These are phyloP conservation scores for Endocalyx cinctus DNA, from an alignment of 2,329 filamentous ascomycete genomes.

Conservation along the genomic window DNA sequence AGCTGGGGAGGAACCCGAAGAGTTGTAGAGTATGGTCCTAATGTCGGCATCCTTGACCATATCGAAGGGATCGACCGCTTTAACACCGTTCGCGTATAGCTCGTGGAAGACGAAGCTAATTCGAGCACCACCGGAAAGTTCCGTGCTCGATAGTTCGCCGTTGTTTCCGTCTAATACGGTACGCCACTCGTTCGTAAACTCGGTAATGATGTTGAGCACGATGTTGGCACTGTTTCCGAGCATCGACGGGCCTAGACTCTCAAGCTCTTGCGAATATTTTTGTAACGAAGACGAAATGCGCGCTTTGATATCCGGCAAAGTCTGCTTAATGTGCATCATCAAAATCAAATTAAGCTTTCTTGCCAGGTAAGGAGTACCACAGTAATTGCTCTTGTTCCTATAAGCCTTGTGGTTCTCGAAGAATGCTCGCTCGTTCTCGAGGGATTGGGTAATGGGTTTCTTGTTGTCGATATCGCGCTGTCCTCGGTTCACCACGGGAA, in stretches of 20 bases:
- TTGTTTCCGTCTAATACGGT: conserved; percentile 96
- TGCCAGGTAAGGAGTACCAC: conserved; percentile 93
- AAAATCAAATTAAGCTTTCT: conserved; percentile 96
- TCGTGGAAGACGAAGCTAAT: conserved; percentile 99
- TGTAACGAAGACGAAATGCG: conserved; percentile 90
- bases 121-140: conserved; percentile 92
- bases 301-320: conserved; percentile 95
- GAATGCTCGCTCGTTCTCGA: conserved; percentile 93
- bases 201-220: conserved; percentile 96
- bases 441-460: conserved; percentile 83
- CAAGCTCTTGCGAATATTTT: conserved; percentile 82
- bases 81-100: conserved; percentile 93
- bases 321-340: conserved; percentile 99
- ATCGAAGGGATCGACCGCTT: conserved; percentile 96
- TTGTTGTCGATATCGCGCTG: conserved; percentile 99
- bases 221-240: conserved; percentile 96
- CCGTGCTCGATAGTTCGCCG: conserved; percentile 87
- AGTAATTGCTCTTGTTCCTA: conserved; percentile 97
- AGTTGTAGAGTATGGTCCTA: conserved; percentile 95
- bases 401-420: conserved; percentile 99
- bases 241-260: conserved; percentile 84
- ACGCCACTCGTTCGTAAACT: conserved; percentile 96
- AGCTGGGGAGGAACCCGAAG: conserved; percentile 93
- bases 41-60: conserved; percentile 97
- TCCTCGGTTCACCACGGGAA: conserved; percentile 95